Percentiles rank a stretch among this genome's conserved stretches.
These are phyloP conservation scores for Isochrysis galbana DNA, from an alignment of 78 protist species.

Conservation along the genomic window DNA sequence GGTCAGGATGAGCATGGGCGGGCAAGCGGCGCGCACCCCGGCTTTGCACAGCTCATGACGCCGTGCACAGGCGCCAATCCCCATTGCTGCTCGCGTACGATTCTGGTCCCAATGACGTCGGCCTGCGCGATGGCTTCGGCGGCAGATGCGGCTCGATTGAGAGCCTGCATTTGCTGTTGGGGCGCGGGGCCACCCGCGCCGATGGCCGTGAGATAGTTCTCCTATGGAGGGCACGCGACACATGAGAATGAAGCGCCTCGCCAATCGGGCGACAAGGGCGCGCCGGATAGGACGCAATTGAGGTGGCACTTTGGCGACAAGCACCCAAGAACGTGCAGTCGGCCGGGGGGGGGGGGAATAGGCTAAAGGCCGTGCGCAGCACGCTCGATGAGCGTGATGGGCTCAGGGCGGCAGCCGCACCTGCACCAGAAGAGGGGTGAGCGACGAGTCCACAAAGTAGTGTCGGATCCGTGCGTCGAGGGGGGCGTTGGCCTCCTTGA, in stretches of 20 bases:
- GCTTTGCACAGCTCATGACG: neutral
- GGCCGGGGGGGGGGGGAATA: too few species aligned
- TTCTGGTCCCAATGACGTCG: conserved; percentile 23
- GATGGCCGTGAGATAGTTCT: conserved; percentile 18
- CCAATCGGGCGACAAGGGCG: too few species aligned
- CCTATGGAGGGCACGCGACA: neutral
- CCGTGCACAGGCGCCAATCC: conserved; percentile 29
- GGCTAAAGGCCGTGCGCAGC: too few species aligned
- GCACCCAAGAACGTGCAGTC: too few species aligned
- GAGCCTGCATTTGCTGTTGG: neutral
- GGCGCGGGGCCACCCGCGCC: too few species aligned
- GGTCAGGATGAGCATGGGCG: too few species aligned
- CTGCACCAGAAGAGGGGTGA: conserved; percentile 38
- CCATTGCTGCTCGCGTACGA: conserved; percentile 41
- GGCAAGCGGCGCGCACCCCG: too few species aligned
- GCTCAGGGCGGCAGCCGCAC: too few species aligned
- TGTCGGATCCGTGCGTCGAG: neutral
- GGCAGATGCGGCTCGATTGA: conserved; percentile 25
- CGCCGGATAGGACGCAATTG: too few species aligned
- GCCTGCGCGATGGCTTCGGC: conserved; percentile 36
- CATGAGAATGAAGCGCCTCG: too few species aligned
- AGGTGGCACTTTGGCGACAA: too few species aligned
- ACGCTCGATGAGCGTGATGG: too few species aligned
- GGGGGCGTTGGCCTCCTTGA: neutral
- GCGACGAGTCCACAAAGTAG: conserved; percentile 12